A percentile compares a stretch with the other conserved stretches of the same genome.
These are phyloP conservation scores for Apiotrichum porosum DNA, from an alignment of 1,284 basidiomycete genomes.

Conservation along the genomic window DNA sequence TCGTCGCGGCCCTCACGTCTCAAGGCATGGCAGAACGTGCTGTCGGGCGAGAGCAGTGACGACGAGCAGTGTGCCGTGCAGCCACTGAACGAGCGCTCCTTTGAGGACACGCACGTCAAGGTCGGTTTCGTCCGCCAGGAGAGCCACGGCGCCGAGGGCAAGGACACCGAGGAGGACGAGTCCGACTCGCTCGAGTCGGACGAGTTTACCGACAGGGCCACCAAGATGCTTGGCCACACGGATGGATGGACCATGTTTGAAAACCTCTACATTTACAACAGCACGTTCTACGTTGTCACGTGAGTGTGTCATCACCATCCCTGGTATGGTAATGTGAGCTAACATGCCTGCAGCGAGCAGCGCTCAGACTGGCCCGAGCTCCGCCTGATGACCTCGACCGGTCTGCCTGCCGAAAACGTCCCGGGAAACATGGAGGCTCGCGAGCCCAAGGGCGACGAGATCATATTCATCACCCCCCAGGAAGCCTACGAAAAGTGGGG, in stretches of 20 bases:
- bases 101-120: slow-evolving; percentile 8
- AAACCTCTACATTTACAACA: slow-evolving; percentile 64
- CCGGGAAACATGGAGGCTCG: slow-evolving; percentile 62
- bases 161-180: slow-evolving; percentile 22
- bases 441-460: slow-evolving; percentile 59
- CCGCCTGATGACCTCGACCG: slow-evolving; percentile 64
- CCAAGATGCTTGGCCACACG: slow-evolving; percentile 33
- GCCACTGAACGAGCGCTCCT: slow-evolving; percentile 1
- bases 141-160: background rate
- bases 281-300: slow-evolving; percentile 63
- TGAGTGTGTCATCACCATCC: slow-evolving; percentile 39
- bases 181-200: slow-evolving; percentile 20
- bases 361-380: slow-evolving; percentile 57
- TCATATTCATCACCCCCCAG: slow-evolving; percentile 54
- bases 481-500: slow-evolving; percentile 65
- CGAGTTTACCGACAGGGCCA: slow-evolving; percentile 24
- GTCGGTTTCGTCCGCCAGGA: slow-evolving; percentile 9
- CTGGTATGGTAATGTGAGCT: background rate
- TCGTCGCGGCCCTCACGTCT: background rate
- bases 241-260: slow-evolving; percentile 48
- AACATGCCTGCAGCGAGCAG: slow-evolving; percentile 20
- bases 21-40: background rate
- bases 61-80: background rate
- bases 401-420: slow-evolving; percentile 57
- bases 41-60: background rate